Conservation (phyloP, 1,284 basidiomycete species). For the Cryptococcus sp. region DNA sequence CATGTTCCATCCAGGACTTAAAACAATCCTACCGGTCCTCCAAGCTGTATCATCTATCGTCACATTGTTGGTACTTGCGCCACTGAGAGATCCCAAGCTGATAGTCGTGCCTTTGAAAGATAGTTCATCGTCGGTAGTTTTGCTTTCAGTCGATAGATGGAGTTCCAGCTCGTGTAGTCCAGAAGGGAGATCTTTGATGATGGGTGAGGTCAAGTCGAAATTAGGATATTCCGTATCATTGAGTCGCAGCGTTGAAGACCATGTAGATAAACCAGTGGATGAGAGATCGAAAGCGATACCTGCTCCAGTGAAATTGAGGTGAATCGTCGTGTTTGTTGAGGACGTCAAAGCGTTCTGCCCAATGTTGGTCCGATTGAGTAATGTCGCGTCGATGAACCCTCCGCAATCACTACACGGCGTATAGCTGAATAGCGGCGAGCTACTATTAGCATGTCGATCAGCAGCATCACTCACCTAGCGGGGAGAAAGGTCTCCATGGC, state of each 20-base stretch:
- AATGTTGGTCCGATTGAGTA: background rate
- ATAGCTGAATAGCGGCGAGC: constrained; percentile 29
- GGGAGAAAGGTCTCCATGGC: constrained; percentile 20
- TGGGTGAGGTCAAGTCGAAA: background rate
- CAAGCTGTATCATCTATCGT: constrained; percentile 38
- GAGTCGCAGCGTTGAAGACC: constrained; percentile 8
- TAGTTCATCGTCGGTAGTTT: constrained; percentile 12
- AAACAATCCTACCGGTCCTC: constrained; percentile 19
- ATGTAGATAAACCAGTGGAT: constrained; percentile 5
- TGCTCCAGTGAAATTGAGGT: constrained; percentile 9
- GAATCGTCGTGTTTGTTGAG: background rate
- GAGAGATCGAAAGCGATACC: constrained; percentile 8
- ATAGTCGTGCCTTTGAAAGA: constrained; percentile 18
- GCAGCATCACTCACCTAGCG: constrained; percentile 12
- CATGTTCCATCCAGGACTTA: constrained; percentile 39
- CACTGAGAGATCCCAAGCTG: constrained; percentile 8
- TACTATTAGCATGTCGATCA: constrained; percentile 4
- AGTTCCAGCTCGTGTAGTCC: constrained; percentile 18
- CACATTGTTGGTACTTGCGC: constrained; percentile 14
- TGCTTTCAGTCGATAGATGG: constrained; percentile 7
- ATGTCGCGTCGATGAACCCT: background rate
- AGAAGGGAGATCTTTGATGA: constrained; percentile 14
- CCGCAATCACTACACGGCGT: background rate
- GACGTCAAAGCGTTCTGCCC: background rate
- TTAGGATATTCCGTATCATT: constrained; percentile 10